phyloP scores from a whole-genome alignment of 768 basidiomycete species.

The Serendipita sp. region DNA sequence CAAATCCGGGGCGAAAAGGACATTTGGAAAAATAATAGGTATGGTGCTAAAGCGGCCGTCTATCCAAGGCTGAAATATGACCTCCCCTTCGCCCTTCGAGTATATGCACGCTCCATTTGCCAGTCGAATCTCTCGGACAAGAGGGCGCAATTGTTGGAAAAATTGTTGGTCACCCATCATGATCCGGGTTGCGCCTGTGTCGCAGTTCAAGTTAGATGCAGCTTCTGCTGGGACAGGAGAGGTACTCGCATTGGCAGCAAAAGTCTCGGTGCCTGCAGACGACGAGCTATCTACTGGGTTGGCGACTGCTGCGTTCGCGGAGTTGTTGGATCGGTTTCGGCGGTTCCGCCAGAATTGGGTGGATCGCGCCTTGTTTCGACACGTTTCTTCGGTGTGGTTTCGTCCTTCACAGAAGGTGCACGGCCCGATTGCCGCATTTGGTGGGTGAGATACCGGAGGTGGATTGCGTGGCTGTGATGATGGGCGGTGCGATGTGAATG shows the following conservation, averaged over 20 bases:
- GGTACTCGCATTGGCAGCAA: not conserved
- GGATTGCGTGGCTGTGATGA: not conserved
- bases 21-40: not conserved
- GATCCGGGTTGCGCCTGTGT: not conserved
- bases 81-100: not conserved
- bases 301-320: too few relatives aligned
- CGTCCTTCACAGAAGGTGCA: not conserved
- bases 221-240: not conserved
- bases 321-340: too few relatives aligned
- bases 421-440: not conserved
- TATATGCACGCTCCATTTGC: not conserved
- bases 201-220: not conserved
- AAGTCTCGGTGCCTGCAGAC: too few relatives aligned
- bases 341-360: too few relatives aligned
- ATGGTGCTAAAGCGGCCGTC: too few relatives aligned
- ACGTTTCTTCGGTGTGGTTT: not conserved
- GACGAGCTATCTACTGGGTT: too few relatives aligned
- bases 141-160: not conserved
- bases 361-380: not conserved
- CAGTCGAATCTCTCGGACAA: too few relatives aligned
- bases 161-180: not conserved
- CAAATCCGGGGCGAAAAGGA: constrained; percentile 8
- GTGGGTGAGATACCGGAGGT: not conserved
- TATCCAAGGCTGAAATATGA: not conserved
- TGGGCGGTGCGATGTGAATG: not conserved